Conservation (phyloP, 1,139 yeast species). For the Suhomyces guaymorum region DNA sequence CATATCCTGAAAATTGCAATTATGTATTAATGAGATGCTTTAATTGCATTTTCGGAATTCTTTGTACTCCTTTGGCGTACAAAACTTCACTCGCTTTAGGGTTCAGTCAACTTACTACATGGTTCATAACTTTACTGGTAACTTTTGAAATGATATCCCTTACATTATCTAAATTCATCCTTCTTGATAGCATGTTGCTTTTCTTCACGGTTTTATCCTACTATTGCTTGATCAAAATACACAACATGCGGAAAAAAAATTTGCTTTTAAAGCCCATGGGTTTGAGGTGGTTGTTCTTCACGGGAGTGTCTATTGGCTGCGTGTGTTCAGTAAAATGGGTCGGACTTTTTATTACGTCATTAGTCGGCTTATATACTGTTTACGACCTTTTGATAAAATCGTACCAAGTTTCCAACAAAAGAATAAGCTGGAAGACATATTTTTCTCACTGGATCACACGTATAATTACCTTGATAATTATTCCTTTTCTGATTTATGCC, state of each 20-base stretch:
- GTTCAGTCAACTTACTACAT: constrained; percentile 46
- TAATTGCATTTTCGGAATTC: constrained; percentile 63
- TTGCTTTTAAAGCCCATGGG: constrained; percentile 48
- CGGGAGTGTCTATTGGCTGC: constrained; percentile 87
- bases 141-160: constrained; percentile 66
- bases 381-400: constrained; percentile 70
- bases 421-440: constrained; percentile 39
- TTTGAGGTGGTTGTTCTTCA: constrained; percentile 56
- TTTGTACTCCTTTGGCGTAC: constrained; percentile 66
- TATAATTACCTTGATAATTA: constrained; percentile 60
- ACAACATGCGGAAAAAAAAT: constrained; percentile 39
- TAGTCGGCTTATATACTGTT: constrained; percentile 84
- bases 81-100: constrained; percentile 55
- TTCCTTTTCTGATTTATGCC: constrained; percentile 75
- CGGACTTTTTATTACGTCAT: constrained; percentile 79
- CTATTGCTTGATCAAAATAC: constrained; percentile 57
- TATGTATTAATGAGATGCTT: constrained; percentile 63
- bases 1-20: constrained; percentile 57
- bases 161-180: constrained; percentile 66
- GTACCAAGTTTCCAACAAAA: constrained; percentile 43
- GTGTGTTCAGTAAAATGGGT: constrained; percentile 97
- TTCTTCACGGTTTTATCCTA: constrained; percentile 69
- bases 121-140: constrained; percentile 60
- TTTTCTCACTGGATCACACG: constrained; percentile 71
- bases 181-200: constrained; percentile 70